A percentile compares a stretch with the other conserved stretches of the same genome.
These are phyloP conservation scores for Pelargonium citronellum DNA, from an alignment of 441 rosid genomes.

Conservation along the genomic window DNA sequence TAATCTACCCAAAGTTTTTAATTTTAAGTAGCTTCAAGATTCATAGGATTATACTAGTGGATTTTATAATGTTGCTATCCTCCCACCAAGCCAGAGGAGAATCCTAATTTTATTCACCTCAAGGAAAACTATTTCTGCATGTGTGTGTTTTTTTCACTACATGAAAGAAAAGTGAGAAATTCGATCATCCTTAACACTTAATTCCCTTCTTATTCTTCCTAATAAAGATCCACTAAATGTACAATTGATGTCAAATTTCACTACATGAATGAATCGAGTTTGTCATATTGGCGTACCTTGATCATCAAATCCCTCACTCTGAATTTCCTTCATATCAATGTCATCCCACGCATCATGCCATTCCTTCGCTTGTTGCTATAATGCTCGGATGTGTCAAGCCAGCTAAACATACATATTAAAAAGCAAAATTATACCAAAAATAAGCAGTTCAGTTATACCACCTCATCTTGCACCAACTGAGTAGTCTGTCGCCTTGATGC, in stretches of 20 bases:
- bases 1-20: no score
- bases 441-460: conserved; percentile 23
- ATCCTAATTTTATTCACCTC: no score
- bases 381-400: conserved; percentile 16
- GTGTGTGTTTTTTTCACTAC: no score
- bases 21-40: no score
- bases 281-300: conserved; percentile 32
- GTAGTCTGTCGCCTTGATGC: conserved; percentile 51
- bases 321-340: conserved; percentile 26
- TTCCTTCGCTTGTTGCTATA: conserved; percentile 31
- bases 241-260: not conserved
- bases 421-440: not conserved
- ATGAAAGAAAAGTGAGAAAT: no score
- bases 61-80: no score
- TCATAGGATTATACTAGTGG: no score
- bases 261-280: not conserved
- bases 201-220: not conserved
- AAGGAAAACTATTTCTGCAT: no score
- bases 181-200: no score
- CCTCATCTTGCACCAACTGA: conserved; percentile 29
- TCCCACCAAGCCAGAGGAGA: no score
- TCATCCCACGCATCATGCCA: conserved; percentile 51
- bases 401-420: conserved; percentile 6
- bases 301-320: conserved; percentile 26
- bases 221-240: not conserved